These are phyloP conservation scores for Pilobolus umbonatus DNA, from an alignment of 192 early-diverging fungal species.

Conservation along the genomic window DNA sequence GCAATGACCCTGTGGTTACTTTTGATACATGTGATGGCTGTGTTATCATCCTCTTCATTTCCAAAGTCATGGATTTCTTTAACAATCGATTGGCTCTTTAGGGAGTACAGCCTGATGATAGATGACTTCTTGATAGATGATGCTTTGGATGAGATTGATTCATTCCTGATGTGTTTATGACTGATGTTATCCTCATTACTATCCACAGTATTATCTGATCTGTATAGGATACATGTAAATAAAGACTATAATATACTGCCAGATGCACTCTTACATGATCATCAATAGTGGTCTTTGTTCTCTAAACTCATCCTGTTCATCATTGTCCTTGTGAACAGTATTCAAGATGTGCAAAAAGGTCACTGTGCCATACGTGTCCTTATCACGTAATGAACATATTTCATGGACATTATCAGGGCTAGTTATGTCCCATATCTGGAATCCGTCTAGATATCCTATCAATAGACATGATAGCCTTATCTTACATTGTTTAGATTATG, in stretches of 20 bases:
- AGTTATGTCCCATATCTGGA: constrained; percentile 75
- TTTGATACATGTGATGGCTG: constrained; percentile 42
- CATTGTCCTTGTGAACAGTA: too few relatives aligned
- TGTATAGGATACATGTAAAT: too few relatives aligned
- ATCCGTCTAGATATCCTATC: constrained; percentile 68
- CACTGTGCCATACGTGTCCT: constrained; percentile 40
- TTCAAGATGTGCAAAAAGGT: constrained; percentile 46
- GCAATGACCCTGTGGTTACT: constrained; percentile 56
- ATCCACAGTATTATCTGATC: too few relatives aligned
- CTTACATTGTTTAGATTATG: too few relatives aligned
- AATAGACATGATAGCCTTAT: constrained; percentile 39
- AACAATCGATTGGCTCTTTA: constrained; percentile 46
- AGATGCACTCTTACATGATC: constrained; percentile 26
- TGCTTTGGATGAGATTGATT: too few relatives aligned
- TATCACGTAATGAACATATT: constrained; percentile 53
- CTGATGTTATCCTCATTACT: background rate
- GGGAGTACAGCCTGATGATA: constrained; percentile 50
- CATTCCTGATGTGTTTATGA: background rate
- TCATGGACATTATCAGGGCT: constrained; percentile 64
- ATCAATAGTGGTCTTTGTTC: constrained; percentile 25
- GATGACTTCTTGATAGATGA: background rate
- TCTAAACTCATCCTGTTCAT: constrained; percentile 4
- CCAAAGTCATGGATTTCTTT: constrained; percentile 43
- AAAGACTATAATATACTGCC: too few relatives aligned
- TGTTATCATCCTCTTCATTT: constrained; percentile 28